Evolutionary conservation across 2,329 filamentous ascomycete genomes (phyloP).

Genomic region (Geosmithia flava): DNA sequence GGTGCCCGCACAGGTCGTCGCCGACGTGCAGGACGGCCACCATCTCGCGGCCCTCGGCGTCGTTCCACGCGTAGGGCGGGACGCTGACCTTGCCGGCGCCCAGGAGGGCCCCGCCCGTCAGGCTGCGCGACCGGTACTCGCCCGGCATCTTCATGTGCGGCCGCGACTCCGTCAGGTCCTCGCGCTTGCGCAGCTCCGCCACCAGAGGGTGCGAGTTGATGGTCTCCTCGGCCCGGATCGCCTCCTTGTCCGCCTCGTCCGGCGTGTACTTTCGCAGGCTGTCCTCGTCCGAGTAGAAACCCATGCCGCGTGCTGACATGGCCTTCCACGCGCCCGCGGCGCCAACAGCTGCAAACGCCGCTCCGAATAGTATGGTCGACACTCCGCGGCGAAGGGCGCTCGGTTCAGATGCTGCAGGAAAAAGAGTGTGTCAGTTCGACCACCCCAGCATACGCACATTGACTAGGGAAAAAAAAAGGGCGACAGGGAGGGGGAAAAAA

Average conservation of each 20-base stretch:
- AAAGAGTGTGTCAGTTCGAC: neutral
- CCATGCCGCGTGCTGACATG: slow-evolving; percentile 20
- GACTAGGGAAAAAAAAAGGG: neutral
- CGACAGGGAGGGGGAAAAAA: neutral
- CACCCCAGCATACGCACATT: neutral
- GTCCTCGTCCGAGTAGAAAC: slow-evolving; percentile 50
- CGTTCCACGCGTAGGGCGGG: slow-evolving; percentile 67
- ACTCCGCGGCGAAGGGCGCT: slow-evolving; percentile 10
- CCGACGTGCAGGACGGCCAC: slow-evolving; percentile 71
- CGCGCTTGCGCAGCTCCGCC: slow-evolving; percentile 50
- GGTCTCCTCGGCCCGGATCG: slow-evolving; percentile 52
- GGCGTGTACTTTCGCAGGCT: slow-evolving; percentile 55
- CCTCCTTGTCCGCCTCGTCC: slow-evolving; percentile 31
- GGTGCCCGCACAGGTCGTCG: slow-evolving; percentile 72
- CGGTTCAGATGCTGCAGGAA: neutral
- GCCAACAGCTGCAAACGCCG: slow-evolving; percentile 17
- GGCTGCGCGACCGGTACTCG: slow-evolving; percentile 55
- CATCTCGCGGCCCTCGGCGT: slow-evolving; percentile 55
- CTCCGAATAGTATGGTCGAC: slow-evolving; percentile 13
- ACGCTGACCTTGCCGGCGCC: slow-evolving; percentile 68
- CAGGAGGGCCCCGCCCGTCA: slow-evolving; percentile 70
- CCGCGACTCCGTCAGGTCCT: slow-evolving; percentile 60
- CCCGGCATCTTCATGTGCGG: slow-evolving; percentile 80
- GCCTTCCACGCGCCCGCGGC: slow-evolving; percentile 22
- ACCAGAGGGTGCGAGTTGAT: slow-evolving; percentile 70